Conservation (phyloP, 2,329 filamentous ascomycete species). For the Juglanconis sp. region DNA sequence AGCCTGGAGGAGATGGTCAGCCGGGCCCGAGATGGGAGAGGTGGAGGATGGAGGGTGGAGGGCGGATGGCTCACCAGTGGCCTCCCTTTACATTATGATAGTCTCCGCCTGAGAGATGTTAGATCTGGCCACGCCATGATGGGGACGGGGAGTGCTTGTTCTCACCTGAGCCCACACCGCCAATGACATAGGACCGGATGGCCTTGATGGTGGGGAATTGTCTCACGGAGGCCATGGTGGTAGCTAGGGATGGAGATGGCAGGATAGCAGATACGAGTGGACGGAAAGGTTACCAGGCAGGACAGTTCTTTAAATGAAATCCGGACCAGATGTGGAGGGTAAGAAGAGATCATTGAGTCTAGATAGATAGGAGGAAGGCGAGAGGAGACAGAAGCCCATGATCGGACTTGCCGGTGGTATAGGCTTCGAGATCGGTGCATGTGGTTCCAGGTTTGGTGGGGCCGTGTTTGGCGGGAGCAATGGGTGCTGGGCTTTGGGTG, state of each 20-base stretch:
- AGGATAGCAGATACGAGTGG: not conserved
- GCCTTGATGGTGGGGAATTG: conserved; percentile 73
- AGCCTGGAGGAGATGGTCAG: conserved; percentile 56
- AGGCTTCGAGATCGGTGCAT: conserved; percentile 3
- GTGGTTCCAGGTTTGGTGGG: conserved; percentile 2
- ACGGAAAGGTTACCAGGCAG: not conserved
- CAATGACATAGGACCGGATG: conserved; percentile 69
- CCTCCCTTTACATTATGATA: conserved; percentile 88
- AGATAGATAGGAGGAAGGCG: not conserved
- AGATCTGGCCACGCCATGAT: not conserved
- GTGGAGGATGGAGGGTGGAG: not conserved
- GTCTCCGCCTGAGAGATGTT: conserved; percentile 58
- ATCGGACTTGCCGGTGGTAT: not conserved
- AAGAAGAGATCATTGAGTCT: not conserved
- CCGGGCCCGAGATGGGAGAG: not conserved
- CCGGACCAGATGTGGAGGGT: not conserved
- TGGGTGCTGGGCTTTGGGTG: not conserved
- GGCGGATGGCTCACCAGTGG: conserved; percentile 52
- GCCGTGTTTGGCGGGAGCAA: not conserved
- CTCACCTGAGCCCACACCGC: conserved; percentile 54
- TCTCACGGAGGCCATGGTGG: conserved; percentile 46
- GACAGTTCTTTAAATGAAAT: too few relatives aligned
- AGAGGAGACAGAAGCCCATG: not conserved
- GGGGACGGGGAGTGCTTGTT: conserved; percentile 21
- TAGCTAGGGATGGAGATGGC: not conserved